phyloP scores from a whole-genome alignment of 2,329 filamentous ascomycete genomes.

The Epichloe aotearoae region DNA sequence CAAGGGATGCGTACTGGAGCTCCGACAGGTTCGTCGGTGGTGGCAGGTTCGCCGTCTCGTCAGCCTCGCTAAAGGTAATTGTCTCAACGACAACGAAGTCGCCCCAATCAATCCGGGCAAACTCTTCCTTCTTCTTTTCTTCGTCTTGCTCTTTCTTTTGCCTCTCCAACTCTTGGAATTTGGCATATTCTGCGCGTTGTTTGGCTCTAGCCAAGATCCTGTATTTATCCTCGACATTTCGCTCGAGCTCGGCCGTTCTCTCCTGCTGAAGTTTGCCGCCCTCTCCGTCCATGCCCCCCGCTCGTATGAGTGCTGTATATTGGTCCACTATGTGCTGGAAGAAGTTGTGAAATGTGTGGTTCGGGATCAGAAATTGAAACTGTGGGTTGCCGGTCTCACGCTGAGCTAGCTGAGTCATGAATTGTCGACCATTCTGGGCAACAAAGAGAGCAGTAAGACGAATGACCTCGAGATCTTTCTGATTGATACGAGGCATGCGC shows the following conservation, averaged over 20 bases:
- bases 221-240: constrained; percentile 67
- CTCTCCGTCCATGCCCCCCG: constrained; percentile 52
- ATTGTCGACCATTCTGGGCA: constrained; percentile 82
- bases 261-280: constrained; percentile 57
- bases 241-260: constrained; percentile 57
- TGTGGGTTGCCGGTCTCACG: constrained; percentile 83
- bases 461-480: constrained; percentile 70
- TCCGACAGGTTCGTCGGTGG: constrained; percentile 83
- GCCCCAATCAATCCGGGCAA: constrained; percentile 92
- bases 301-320: constrained; percentile 66
- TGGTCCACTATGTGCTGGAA: constrained; percentile 89
- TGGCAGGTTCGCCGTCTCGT: constrained; percentile 76
- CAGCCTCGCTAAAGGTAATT: constrained; percentile 77
- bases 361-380: constrained; percentile 89
- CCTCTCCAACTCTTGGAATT: constrained; percentile 73
- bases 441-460: constrained; percentile 79
- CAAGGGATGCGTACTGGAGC: constrained; percentile 83
- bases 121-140: constrained; percentile 61
- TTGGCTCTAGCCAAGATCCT: constrained; percentile 68
- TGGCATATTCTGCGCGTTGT: constrained; percentile 76
- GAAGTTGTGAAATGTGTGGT: constrained; percentile 93
- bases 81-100: constrained; percentile 95
- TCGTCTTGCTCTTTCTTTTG: constrained; percentile 79
- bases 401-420: constrained; percentile 81
- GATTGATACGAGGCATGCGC: constrained; percentile 93